Evolutionary conservation across 2,329 filamentous ascomycete species (phyloP).

Genomic region (Fusarium robinianum): DNA sequence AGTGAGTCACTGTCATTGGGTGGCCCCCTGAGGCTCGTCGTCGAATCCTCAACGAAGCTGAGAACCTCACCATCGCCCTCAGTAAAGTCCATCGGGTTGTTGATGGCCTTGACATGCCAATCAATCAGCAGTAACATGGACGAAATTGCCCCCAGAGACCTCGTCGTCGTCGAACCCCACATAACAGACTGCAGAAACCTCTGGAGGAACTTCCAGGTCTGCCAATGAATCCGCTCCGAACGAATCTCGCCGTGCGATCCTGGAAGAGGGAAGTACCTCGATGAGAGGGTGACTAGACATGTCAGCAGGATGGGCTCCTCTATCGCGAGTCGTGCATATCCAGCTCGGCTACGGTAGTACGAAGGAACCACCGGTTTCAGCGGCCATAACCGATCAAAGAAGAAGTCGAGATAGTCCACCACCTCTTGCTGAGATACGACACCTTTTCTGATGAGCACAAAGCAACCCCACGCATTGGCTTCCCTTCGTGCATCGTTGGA

Average conservation of each 20-base stretch:
- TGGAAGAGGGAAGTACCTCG: conserved; percentile 12
- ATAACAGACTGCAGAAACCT: conserved; percentile 17
- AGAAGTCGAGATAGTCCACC: conserved; percentile 13
- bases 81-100: conserved; percentile 22
- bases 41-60: conserved; percentile 1
- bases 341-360: conserved; percentile 9
- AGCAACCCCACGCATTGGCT: conserved; percentile 7
- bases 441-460: conserved; percentile 14
- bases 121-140: conserved; percentile 20
- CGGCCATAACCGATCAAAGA: conserved; percentile 19
- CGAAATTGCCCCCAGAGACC: conserved; percentile 18
- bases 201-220: conserved; percentile 18
- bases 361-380: conserved; percentile 17
- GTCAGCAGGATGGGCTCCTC: conserved; percentile 18
- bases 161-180: conserved; percentile 18
- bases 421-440: conserved; percentile 20
- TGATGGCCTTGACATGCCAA: conserved; percentile 26
- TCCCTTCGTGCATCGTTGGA: not conserved
- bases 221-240: conserved; percentile 24
- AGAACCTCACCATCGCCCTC: conserved; percentile 22
- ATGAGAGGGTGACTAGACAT: conserved; percentile 18
- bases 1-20: conserved; percentile 4
- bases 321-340: conserved; percentile 3
- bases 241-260: conserved; percentile 15
- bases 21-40: not conserved